Conservation (phyloP, 371 early-diverging fungal genomes). For the Lichtheimia ornata region DNA sequence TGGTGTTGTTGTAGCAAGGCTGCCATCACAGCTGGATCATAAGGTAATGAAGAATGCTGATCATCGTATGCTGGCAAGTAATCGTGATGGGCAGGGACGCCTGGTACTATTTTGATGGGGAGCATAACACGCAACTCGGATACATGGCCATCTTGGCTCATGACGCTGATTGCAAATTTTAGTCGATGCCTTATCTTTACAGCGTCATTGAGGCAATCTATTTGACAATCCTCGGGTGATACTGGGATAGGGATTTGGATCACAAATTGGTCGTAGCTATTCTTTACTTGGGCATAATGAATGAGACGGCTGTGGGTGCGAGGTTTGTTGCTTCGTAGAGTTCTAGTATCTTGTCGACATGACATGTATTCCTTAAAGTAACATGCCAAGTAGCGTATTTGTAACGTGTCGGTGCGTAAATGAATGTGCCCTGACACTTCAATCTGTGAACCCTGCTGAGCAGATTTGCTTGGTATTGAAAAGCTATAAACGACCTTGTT, state of each 20-base stretch:
- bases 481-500: conserved; percentile 41
- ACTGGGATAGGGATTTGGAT: conserved; percentile 19
- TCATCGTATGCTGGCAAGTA: conserved; percentile 38
- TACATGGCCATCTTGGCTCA: conserved; percentile 33
- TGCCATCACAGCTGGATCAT: conserved; percentile 30
- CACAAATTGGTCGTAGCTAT: conserved; percentile 1
- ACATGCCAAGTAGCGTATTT: conserved; percentile 33
- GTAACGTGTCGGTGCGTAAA: conserved; percentile 21
- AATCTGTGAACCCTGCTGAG: conserved; percentile 36
- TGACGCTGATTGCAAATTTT: conserved; percentile 31
- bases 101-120: conserved; percentile 21
- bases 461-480: conserved; percentile 33
- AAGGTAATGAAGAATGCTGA: conserved; percentile 24
- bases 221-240: conserved; percentile 20
- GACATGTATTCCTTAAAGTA: conserved; percentile 42
- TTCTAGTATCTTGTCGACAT: conserved; percentile 13
- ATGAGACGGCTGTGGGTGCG: conserved; percentile 7
- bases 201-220: conserved; percentile 29
- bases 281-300: conserved; percentile 8
- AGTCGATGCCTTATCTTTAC: conserved; percentile 38
- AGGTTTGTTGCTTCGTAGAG: conserved; percentile 10
- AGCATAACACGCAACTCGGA: conserved; percentile 36
- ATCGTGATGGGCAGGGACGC: not conserved
- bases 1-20: conserved; percentile 1
- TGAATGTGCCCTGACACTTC: conserved; percentile 30